These are phyloP conservation scores for Jatropha curcas DNA, from an alignment of 345 rosid species.

Conservation along the genomic window DNA sequence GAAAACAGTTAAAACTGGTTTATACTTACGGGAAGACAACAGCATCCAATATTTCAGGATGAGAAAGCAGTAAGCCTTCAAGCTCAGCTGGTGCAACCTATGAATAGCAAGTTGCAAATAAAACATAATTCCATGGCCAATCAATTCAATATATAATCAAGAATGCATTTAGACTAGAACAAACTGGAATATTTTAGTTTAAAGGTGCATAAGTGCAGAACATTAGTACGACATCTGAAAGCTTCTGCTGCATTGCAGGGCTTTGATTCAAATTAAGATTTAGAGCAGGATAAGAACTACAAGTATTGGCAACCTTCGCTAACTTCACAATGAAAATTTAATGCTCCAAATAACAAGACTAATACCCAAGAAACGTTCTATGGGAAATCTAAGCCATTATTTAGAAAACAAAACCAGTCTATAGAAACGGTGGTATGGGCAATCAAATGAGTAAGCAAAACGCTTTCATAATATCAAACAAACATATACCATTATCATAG, in stretches of 20 bases:
- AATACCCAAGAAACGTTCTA: not conserved
- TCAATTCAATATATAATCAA: not conserved
- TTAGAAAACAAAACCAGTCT: not conserved
- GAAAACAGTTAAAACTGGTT: not conserved
- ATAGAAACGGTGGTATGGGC: too few species aligned
- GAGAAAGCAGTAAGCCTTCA: constrained; percentile 86
- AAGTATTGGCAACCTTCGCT: not conserved
- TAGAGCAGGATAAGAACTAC: not conserved
- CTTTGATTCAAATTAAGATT: too few species aligned
- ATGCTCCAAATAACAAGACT: not conserved
- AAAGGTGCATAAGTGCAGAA: not conserved
- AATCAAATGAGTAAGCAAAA: not conserved
- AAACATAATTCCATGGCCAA: not conserved
- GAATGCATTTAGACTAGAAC: not conserved
- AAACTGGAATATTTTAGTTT: not conserved
- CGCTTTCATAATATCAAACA: not conserved
- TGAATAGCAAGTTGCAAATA: not conserved
- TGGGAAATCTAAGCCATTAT: not conserved
- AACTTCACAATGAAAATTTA: not conserved
- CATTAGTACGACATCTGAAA: not conserved
- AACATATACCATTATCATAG: not conserved
- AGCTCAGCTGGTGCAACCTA: constrained; percentile 98
- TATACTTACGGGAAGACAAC: constrained; percentile 85
- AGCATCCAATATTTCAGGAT: constrained; percentile 75
- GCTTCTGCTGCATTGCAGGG: not conserved